A percentile compares a stretch with the other conserved stretches of the same genome.
Evolutionary conservation across 2,329 filamentous ascomycete species (phyloP).

Genomic region (Colletotrichum lindemuthianum): DNA sequence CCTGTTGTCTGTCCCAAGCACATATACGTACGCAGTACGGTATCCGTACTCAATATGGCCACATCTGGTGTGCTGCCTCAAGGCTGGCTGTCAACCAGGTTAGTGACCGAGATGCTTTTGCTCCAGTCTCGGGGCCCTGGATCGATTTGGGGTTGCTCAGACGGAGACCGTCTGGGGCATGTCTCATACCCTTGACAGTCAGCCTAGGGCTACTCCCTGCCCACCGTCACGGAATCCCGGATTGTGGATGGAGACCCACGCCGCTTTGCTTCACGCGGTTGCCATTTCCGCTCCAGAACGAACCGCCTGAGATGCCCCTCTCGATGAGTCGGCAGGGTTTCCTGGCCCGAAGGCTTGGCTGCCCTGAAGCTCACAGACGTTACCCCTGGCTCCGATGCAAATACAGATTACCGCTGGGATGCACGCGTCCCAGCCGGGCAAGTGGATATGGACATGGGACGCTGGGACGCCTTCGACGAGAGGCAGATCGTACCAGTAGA

Average conservation of each 20-base stretch:
- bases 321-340: conserved; percentile 5
- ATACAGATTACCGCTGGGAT: too few relatives aligned
- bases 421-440: neutral
- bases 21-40: too few relatives aligned
- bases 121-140: conserved; percentile 29
- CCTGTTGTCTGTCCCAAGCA: too few relatives aligned
- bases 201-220: conserved; percentile 20
- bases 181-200: conserved; percentile 41
- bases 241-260: conserved; percentile 4
- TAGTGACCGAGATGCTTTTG: conserved; percentile 7
- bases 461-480: conserved; percentile 7
- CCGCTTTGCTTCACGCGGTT: conserved; percentile 27
- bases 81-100: neutral
- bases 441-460: neutral
- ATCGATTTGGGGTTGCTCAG: conserved; percentile 36
- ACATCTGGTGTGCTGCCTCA: neutral
- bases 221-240: conserved; percentile 10
- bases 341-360: conserved; percentile 23
- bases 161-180: conserved; percentile 43
- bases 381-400: neutral
- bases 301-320: conserved; percentile 18
- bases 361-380: conserved; percentile 27
- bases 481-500: conserved; percentile 33
- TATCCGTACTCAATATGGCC: neutral
- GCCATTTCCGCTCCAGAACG: conserved; percentile 27